Base-by-base conservation (phyloP, 2,329 filamentous ascomycete species). In the Claviceps sp. region DNA sequence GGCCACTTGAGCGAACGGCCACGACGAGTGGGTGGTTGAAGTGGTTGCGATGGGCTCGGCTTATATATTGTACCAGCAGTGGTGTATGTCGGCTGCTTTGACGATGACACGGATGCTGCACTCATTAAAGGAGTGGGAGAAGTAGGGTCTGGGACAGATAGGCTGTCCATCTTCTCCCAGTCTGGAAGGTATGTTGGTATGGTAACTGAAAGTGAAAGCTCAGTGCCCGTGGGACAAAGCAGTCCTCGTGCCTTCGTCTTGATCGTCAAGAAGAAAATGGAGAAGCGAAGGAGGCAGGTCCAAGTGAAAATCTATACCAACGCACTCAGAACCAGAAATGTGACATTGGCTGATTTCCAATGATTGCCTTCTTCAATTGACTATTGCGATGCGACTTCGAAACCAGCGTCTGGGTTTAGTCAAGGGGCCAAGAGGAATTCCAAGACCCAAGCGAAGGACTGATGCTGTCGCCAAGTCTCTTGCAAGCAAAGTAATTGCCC, bases 51-150 rank as follows among this genome's bases (percentile, higher is more conserved):
- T 14, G 67, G 63, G 53, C 67, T 68, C 2, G 75, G 74, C 37
- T 76, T 75, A 63, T 76, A 78, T 47, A 77, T 67, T 4, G 76
- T 78, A n/a, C 76, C 76, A 22, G 76, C 76, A 7, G 76, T 79
- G 16, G 75, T 79, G 59, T 78, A 79, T 45, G 70, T 72, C 26
- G 67, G 66, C 55, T 70, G 69, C 51, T 60, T 65, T 53, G 54
- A 57, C 38, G 58, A 54, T 40, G 58, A 58, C 30, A 53, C 52
- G 48, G 59, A 56, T 18, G 54, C 43, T 34, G 52, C 40, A 44
- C 58, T 60, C 45, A 56, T 57, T 36, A 60, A 59, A 44, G 56
- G 51, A 50, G 59, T 53, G 52, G 55, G 60, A 51, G 52, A 54
- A 52, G 57, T 57, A 48, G 63, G 60, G 54, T 61, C 44, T 8